A percentile compares a stretch with the other conserved stretches of the same genome.
phyloP scores from a whole-genome alignment of 768 basidiomycete genomes.

The Harrya chromipes region DNA sequence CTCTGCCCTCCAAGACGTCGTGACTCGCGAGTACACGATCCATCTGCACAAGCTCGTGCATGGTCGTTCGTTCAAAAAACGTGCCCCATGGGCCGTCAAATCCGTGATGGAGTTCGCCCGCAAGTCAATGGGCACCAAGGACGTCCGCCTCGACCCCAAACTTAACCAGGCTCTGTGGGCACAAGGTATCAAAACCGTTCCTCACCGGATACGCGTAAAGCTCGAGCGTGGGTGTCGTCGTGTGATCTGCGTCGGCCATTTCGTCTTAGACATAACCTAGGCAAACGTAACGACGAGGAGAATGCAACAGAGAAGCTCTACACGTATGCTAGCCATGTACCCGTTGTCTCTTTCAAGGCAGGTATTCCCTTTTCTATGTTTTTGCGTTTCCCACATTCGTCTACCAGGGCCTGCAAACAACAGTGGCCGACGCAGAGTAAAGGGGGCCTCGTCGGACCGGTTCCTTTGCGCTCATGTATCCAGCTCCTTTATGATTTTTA shows the following conservation, averaged over 20 bases:
- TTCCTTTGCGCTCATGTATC: constrained; percentile 16
- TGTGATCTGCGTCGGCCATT: background rate
- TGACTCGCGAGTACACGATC: constrained; percentile 98
- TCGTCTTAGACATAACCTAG: constrained; percentile 36
- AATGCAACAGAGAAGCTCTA: constrained; percentile 97
- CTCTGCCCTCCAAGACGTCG: constrained; percentile 96
- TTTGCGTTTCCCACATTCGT: constrained; percentile 6
- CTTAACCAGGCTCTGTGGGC: constrained; percentile 97
- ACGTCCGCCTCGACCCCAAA: constrained; percentile 92
- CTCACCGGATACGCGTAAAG: constrained; percentile 87
- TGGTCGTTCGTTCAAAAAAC: constrained; percentile 94
- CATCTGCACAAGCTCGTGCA: constrained; percentile 95
- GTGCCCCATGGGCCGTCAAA: constrained; percentile 96
- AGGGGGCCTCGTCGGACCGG: constrained; percentile 6
- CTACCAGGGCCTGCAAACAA: constrained; percentile 77
- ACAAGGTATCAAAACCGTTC: constrained; percentile 90
- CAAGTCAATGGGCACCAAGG: constrained; percentile 93
- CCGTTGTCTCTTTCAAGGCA: constrained; percentile 83
- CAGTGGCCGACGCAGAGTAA: constrained; percentile 79
- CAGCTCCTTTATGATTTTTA: constrained; percentile 15
- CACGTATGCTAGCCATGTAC: constrained; percentile 84
- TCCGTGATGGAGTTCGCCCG: constrained; percentile 88
- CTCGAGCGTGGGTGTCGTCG: constrained; percentile 73
- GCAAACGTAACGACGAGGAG: constrained; percentile 99
- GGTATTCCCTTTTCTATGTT: constrained; percentile 20